phyloP scores from a whole-genome alignment of 306 rosid species.

The Comarum palustre region DNA sequence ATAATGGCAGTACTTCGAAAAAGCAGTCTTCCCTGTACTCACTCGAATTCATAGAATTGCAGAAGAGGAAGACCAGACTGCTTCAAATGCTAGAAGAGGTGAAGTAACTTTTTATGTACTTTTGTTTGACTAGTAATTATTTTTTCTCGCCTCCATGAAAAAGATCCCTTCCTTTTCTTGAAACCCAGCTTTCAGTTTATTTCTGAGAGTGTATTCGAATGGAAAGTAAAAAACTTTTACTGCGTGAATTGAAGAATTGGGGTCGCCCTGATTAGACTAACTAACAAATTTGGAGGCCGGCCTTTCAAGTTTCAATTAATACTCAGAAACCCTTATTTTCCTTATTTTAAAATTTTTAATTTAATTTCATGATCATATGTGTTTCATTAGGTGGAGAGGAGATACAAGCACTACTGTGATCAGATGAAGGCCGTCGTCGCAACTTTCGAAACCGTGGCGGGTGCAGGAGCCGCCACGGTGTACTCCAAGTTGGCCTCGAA shows the following conservation, averaged over 20 bases:
- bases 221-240: background rate
- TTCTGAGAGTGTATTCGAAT: background rate
- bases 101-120: background rate
- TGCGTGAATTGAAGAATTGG: slow-evolving; percentile 34
- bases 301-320: slow-evolving; percentile 44
- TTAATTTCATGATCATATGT: slow-evolving; percentile 15
- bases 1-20: slow-evolving; percentile 29
- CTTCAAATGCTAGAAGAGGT: slow-evolving; percentile 96
- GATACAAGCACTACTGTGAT: slow-evolving; percentile 80
- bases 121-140: background rate
- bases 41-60: slow-evolving; percentile 79
- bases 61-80: slow-evolving; percentile 80
- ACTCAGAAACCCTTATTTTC: slow-evolving; percentile 18
- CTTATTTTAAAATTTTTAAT: slow-evolving; percentile 14
- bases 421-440: slow-evolving; percentile 89
- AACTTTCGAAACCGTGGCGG: slow-evolving; percentile 74
- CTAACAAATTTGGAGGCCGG: slow-evolving; percentile 34
- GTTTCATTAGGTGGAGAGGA: slow-evolving; percentile 63
- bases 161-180: slow-evolving; percentile 9
- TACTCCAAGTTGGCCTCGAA: slow-evolving; percentile 83
- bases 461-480: slow-evolving; percentile 65
- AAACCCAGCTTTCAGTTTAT: background rate
- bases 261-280: slow-evolving; percentile 37
- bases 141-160: background rate
- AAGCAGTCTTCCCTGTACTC: slow-evolving; percentile 42